phyloP scores from a whole-genome alignment of 257 asterid species.

The Cinchona pubescens region DNA sequence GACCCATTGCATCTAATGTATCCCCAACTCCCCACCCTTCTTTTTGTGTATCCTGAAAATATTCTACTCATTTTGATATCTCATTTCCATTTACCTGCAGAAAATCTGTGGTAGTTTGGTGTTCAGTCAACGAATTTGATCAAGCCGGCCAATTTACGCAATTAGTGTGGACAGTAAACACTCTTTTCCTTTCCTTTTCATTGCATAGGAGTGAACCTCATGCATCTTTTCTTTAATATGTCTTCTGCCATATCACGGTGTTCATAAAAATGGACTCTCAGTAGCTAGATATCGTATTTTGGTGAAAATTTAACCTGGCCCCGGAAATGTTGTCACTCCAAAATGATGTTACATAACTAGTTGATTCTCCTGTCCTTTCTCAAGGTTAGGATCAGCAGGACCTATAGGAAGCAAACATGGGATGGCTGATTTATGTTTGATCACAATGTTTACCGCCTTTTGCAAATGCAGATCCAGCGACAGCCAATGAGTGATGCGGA shows the following conservation, averaged over 20 bases:
- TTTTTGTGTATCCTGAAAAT: not conserved
- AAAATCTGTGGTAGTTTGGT: not conserved
- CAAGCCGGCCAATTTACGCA: not conserved
- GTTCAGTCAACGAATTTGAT: not conserved
- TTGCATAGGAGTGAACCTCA: conserved; percentile 1
- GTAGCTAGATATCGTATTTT: conserved; percentile 10
- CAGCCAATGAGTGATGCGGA: conserved; percentile 22
- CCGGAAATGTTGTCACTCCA: conserved; percentile 13
- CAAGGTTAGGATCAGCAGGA: conserved; percentile 17
- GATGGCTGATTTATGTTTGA: conserved; percentile 19
- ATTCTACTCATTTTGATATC: conserved; percentile 3
- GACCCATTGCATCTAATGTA: conserved; percentile 1
- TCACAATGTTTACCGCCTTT: conserved; percentile 18
- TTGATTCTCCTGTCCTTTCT: not conserved
- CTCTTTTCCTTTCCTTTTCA: not conserved
- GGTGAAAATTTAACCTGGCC: conserved; percentile 13
- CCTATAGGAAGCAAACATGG: conserved; percentile 24
- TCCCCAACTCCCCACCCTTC: not conserved
- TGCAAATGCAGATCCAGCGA: conserved; percentile 26
- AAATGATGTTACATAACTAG: conserved; percentile 15
- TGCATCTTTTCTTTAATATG: conserved; percentile 12
- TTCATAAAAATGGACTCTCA: conserved; percentile 1
- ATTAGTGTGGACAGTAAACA: not conserved
- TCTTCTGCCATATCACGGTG: conserved; percentile 6
- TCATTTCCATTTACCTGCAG: not conserved